Evolutionary conservation across 176 grass and related monocot genomes (phyloP).

Genomic region (Aegilops tauschii): DNA sequence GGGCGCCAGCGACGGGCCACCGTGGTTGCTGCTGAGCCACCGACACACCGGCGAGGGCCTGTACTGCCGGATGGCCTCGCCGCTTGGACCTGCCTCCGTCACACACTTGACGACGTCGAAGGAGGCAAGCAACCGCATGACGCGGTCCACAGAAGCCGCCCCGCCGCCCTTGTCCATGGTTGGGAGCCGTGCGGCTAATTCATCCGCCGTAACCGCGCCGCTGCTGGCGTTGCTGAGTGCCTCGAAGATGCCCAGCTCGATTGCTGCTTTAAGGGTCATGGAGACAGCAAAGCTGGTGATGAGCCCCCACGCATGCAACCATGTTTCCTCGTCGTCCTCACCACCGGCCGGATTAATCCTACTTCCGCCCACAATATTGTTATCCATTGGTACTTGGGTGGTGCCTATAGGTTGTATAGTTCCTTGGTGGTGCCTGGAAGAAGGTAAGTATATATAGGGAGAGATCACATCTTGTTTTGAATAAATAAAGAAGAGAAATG

Average conservation of each 20-base stretch:
- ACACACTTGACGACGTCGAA: not conserved
- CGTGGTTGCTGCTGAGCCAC: not conserved
- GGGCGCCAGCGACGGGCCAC: not conserved
- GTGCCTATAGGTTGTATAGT: too few relatives aligned
- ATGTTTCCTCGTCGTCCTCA: not conserved
- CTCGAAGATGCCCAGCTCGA: not conserved
- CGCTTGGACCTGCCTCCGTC: not conserved
- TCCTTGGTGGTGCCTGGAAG: too few relatives aligned
- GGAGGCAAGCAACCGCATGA: not conserved
- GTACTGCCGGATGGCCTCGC: not conserved
- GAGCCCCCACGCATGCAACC: not conserved
- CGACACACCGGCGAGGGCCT: not conserved
- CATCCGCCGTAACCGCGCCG: not conserved
- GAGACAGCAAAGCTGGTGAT: not conserved
- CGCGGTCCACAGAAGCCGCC: not conserved
- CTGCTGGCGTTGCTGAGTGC: not conserved
- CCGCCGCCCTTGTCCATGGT: not conserved
- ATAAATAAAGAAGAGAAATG: too few relatives aligned
- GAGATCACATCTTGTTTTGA: too few relatives aligned
- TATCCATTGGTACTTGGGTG: too few relatives aligned
- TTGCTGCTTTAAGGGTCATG: not conserved
- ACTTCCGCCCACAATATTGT: too few relatives aligned
- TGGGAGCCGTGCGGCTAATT: not conserved
- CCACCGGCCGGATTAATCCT: not conserved
- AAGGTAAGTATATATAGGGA: too few relatives aligned